Evolutionary conservation across 176 grass and related monocot genomes (phyloP), one percentile per base, ranked within the genome.

Genomic region (Triticum timopheevii): DNA sequence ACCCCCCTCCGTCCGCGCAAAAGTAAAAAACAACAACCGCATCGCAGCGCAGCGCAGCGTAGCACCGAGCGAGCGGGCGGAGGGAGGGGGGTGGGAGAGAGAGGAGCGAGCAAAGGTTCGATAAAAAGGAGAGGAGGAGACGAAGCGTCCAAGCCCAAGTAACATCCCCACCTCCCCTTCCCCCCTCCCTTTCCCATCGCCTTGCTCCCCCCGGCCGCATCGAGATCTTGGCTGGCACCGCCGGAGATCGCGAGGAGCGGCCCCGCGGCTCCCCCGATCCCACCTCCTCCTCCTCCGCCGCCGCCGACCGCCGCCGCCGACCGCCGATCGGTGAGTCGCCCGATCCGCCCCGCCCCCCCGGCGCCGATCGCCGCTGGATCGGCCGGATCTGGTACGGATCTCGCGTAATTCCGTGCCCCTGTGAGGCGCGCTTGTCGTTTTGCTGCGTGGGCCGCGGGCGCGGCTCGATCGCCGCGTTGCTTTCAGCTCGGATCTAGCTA

Each of bases 361-460:
- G 67, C 31, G 63, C 65, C 87, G 85, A 67, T 84, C 81, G 91
- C 52, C 36, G 69, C 69, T 19, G 80, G 89, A 86, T 86, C 79
- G 84, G 38, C 75, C 82, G 88, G 91, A 93, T 90, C 91, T 90
- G 91, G 65, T 82, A 84, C 83, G 78, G 82, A 93, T 88, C 91
- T 84, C 84, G 84, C 68, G 84, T 86, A 82, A 86, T 82, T 93
- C 77, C 13, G 59, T 44, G 11, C 54, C 42, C 54, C 68, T 73
- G 80, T 71, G 39, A 77, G 78, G 44, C 19, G 7, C 13, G 28
- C 10, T 38, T 90, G 56, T 74, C 76, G 73, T 68, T 73, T 90
- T 82, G 84, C 65, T 25, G 13, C 49, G 78, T 80, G 83, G 61
- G 36, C n/a, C 23, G 75, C 10, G 17, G 28, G 4, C 45, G 59